Evolutionary conservation across 768 basidiomycete genomes (phyloP), one percentile per base, ranked within the genome.

Genomic region (Sarcomyxa edulis): DNA sequence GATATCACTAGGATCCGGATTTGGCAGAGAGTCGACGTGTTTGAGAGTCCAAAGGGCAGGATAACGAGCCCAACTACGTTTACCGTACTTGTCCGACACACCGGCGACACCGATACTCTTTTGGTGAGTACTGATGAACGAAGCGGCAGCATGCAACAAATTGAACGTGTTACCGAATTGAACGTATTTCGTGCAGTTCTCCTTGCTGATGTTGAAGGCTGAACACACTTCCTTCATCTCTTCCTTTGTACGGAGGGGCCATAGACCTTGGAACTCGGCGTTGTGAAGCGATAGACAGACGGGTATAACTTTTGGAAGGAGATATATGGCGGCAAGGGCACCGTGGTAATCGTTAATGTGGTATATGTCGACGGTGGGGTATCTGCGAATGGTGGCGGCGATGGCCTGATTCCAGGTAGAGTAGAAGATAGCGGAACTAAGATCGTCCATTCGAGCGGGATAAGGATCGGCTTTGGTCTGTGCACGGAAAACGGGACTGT

Each of bases 161-260:
- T 96, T 96, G 71, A 96, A 96, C 7, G 93, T 96, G 69, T 96
- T 96, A 45, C 93, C 93, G 59, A 96, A 96, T 61, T 96, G 93
- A 30, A 96, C 90, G 54, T 96, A 96, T 72, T 94, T 94, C 37
- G 84, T 89, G 68, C 93, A 96, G 53, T 90, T 74, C 54, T 94
- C 92, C 62, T 95, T 95, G 69, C 86, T 86, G 59, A 96, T 88
- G 61, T 95, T 95, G 75, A 96, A 96, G 3, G 93, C 93, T 3
- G 93, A 94, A 58, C 93, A 96, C 32, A 96, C 93, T 59, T 96
- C 93, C 67, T 91, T 94, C 91, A 94, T 93, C 60, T 96, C 93
- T 55, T 94, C 92, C 68, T 95, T 95, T 25, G 93, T 96, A 32
- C 93, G 84, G 18, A 96, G 74, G 5, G 93, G 88, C 93, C 93